phyloP scores from a whole-genome alignment of 2,329 filamentous ascomycete species.

The Hypoxylon rubiginosum region DNA sequence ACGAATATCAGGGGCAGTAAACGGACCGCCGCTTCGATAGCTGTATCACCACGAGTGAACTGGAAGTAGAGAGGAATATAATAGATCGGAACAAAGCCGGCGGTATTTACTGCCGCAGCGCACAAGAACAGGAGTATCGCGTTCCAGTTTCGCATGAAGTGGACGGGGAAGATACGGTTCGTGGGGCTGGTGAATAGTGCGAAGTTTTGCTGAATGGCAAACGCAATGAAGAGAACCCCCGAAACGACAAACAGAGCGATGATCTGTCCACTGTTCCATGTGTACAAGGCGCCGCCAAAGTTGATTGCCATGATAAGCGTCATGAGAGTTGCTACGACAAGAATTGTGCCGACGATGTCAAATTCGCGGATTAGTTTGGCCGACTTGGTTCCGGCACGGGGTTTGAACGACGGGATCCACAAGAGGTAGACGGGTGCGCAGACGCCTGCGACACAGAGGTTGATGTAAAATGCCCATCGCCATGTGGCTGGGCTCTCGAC shows the following conservation, averaged over 20 bases:
- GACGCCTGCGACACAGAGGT: slow-evolving; percentile 62
- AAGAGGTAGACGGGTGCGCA: slow-evolving; percentile 52
- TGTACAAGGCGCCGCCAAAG: slow-evolving; percentile 62
- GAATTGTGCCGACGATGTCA: slow-evolving; percentile 61
- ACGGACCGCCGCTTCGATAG: slow-evolving; percentile 56
- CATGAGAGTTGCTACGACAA: slow-evolving; percentile 56
- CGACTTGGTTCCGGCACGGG: slow-evolving; percentile 48
- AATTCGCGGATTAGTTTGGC: slow-evolving; percentile 52
- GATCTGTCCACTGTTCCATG: slow-evolving; percentile 61
- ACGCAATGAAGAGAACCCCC: slow-evolving; percentile 57
- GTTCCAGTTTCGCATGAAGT: slow-evolving; percentile 56
- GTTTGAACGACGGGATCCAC: slow-evolving; percentile 44
- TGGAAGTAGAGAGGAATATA: slow-evolving; percentile 67
- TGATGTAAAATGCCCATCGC: slow-evolving; percentile 69
- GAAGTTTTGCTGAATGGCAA: slow-evolving; percentile 59
- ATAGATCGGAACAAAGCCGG: slow-evolving; percentile 58
- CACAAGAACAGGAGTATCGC: slow-evolving; percentile 58
- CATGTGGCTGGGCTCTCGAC: slow-evolving; percentile 58
- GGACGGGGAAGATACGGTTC: slow-evolving; percentile 59
- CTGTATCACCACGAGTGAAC: slow-evolving; percentile 59
- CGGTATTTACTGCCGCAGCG: slow-evolving; percentile 51
- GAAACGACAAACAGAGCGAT: slow-evolving; percentile 62
- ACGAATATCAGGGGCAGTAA: slow-evolving; percentile 58
- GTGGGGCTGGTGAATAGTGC: slow-evolving; percentile 56
- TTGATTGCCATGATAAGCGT: slow-evolving; percentile 61